Evolutionary conservation across 2,329 filamentous ascomycete species (phyloP).

Genomic region (Fusarium xylarioides): DNA sequence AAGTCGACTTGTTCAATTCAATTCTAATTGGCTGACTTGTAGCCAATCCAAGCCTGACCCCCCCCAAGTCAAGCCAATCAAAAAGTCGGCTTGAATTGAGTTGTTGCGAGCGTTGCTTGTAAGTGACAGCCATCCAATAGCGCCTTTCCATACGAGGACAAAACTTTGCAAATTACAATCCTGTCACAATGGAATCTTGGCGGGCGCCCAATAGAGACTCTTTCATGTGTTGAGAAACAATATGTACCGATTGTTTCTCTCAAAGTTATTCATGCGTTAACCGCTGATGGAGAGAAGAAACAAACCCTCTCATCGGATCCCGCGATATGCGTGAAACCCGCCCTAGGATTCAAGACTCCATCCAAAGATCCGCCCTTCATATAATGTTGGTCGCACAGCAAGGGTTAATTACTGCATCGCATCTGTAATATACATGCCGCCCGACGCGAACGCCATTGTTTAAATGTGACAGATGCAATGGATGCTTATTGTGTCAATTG

Average conservation of each 20-base stretch:
- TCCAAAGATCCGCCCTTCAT: conserved; percentile 14
- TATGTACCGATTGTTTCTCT: background rate
- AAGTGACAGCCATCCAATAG: conserved; percentile 31
- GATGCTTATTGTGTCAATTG: conserved; percentile 1
- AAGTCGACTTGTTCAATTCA: no score
- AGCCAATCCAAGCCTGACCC: no score
- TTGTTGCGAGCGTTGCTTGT: no score
- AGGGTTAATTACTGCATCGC: background rate
- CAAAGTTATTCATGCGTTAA: background rate
- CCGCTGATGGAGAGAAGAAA: background rate
- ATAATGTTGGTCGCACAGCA: background rate
- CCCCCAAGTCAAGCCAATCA: no score
- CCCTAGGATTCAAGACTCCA: conserved; percentile 13
- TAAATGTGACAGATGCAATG: conserved; percentile 1
- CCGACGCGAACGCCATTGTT: conserved; percentile 9
- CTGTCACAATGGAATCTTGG: background rate
- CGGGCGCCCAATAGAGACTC: conserved; percentile 12
- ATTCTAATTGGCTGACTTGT: no score
- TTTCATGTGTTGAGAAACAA: background rate
- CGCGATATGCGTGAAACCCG: conserved; percentile 19
- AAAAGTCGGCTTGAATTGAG: no score
- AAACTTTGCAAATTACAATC: conserved; percentile 12
- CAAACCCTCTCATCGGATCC: background rate
- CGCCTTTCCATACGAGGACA: conserved; percentile 5
- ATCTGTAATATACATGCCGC: conserved; percentile 13